These are phyloP conservation scores for Xylaria grammica DNA, from an alignment of 495 filamentous ascomycete species.

Conservation along the genomic window DNA sequence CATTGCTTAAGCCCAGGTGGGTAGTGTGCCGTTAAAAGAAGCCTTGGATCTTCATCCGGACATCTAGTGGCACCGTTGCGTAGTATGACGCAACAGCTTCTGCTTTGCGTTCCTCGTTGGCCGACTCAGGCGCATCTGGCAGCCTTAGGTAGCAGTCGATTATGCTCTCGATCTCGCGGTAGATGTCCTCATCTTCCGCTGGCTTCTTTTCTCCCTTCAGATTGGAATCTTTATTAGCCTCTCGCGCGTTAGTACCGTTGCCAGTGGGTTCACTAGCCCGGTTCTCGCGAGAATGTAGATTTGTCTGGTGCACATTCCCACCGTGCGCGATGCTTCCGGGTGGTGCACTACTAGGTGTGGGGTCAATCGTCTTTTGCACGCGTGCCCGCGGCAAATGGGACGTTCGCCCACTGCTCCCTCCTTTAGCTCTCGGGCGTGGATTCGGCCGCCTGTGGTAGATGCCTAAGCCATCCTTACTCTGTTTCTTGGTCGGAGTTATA, in stretches of 20 bases:
- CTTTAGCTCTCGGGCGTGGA: background rate
- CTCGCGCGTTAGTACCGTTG: background rate
- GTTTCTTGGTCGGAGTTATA: background rate
- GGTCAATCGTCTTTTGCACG: background rate
- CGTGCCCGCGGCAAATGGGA: background rate
- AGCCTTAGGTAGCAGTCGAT: slow-evolving; percentile 34
- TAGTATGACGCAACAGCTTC: slow-evolving; percentile 21
- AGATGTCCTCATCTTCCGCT: slow-evolving; percentile 14
- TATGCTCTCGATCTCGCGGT: slow-evolving; percentile 34
- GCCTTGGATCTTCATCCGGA: slow-evolving; percentile 27
- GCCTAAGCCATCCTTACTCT: background rate
- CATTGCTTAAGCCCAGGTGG: no score
- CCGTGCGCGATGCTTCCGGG: background rate
- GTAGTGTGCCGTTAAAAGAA: slow-evolving; percentile 28
- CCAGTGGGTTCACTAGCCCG: background rate
- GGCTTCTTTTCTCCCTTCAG: background rate
- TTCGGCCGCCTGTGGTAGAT: background rate
- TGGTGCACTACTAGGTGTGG: background rate
- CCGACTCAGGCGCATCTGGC: background rate
- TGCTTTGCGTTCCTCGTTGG: slow-evolving; percentile 20
- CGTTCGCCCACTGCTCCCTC: background rate
- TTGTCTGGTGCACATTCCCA: background rate
- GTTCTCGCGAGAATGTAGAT: background rate
- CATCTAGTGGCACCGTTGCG: slow-evolving; percentile 16
- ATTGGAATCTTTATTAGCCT: background rate